Base-by-base conservation (phyloP, 179 eudicot genomes). In the Sideroxylon spinosum region DNA sequence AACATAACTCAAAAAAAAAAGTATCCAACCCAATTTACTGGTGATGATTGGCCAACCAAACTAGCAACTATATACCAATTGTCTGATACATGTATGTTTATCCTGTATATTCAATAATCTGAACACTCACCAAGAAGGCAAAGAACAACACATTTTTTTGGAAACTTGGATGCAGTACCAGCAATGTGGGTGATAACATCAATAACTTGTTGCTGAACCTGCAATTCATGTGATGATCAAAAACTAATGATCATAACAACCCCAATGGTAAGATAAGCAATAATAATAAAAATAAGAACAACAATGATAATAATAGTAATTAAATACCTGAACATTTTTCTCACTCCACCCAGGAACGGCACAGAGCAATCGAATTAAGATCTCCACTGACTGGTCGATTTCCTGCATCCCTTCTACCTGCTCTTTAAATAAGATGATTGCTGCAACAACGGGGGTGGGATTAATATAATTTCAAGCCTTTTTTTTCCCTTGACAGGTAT, bases 181-280 rank as follows among this genome's bases (percentile, higher is more conserved):
- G 98, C 97, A 74, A 91, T 90, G 71, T 94, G 86, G 37, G 88
- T 87, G 76, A 92, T 78, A 74, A 90, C 91, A 78, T 96, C 99
- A 82, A 96, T 88, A 53, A 94, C 93, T 84, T 94, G 99, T 83
- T 96, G 99, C 87, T 94, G 98, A 81, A 96, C 99, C 99, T 96
- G 94, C 84, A 81, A 81, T 60, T 44, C 72, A 68, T 4, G 17
- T 25, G 25, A 48, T 23, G 52, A 32, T 59, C 52, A 52, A 25
- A 16, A 9, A 14, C 29, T 59, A 19, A 12, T 12, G 71, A 59
- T 12, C 7, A 61, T 8, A 69, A 71, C 49, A 14, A 74, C 53
- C 22, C 76, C 20, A 6, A 7, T 16, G 26, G 26, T 49, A 16
- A 72, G 5, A 56, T 13, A 32, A 19, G 11, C 23, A 5, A 56